Base-by-base conservation (phyloP, 1,284 basidiomycete genomes). In the Thecaphora thlaspeos region DNA sequence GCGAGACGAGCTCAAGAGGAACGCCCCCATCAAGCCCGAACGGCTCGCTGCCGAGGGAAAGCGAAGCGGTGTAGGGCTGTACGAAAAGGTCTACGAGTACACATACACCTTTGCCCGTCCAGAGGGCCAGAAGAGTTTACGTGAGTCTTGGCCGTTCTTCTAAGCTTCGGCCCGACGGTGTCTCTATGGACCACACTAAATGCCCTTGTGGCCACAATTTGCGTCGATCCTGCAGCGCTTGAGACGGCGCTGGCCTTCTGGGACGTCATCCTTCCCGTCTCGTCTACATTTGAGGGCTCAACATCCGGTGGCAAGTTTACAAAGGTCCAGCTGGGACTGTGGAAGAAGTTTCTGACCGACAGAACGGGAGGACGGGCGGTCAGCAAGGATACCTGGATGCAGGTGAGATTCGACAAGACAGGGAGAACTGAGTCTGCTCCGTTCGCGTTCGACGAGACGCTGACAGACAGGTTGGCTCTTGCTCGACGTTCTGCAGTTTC, bases 371-470 rank as follows among this genome's bases (percentile, higher is more conserved):
- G 82, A 11, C 90, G 89, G 77, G 91, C 91, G 4, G 83, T 97
- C 34, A 92, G 88, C 79, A 91, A 90, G 80, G 93, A 97, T 81
- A 92, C 91, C 2, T 97, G 93, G 93, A 81, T 83, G 46, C 88
- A 28, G 26, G 26, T 28, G 26, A 28, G 26, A 5, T 5, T 11
- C 26, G 11, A n/a, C n/a, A n/a, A n/a, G n/a, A n/a, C n/a, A n/a
- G n/a, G n/a, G n/a, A n/a, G n/a, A n/a, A n/a, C n/a, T n/a, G n/a
- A n/a, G n/a, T n/a, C n/a, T n/a, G n/a, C n/a, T n/a, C n/a, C n/a
- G n/a, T n/a, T n/a, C n/a, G n/a, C n/a, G n/a, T n/a, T n/a, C n/a
- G n/a, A n/a, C n/a, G n/a, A n/a, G n/a, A n/a, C n/a, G n/a, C n/a
- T n/a, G n/a, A n/a, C n/a, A n/a, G n/a, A n/a, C n/a, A n/a, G n/a